Base-by-base conservation (phyloP, 2,329 filamentous ascomycete genomes). In the Cladophialophora psammophila region DNA sequence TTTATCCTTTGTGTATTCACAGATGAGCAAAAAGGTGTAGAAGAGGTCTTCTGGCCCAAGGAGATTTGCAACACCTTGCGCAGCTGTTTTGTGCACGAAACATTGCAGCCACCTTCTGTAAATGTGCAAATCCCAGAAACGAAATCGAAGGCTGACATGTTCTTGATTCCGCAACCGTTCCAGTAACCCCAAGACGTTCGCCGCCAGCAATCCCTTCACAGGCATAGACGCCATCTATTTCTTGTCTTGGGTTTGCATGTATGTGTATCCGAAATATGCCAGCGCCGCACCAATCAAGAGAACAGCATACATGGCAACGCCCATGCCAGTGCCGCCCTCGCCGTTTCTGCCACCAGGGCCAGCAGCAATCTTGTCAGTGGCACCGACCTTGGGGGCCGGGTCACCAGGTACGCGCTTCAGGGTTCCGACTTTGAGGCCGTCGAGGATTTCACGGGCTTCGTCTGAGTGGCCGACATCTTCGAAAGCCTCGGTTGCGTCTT, bases 401-500 rank as follows among this genome's bases (percentile, higher is more conserved):
- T 97, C 93, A 76, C 92, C 92, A 74, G 96, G 92, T 85, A 87
- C 79, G 80, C 92, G 88, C 89, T 96, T 96, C 79, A 97, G 81
- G 42, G 78, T 85, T 72, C 92, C 94, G 73, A 95, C 86, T 60
- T 89, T 81, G 72, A 96, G 84, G 76, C 88, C 87, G 36, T 91
- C 89, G 65, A 99, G 89, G 73, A 96, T 94, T 85, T 98, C 94
- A 73, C 95, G 91, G 73, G 95, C 95, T 86, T 99, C 95, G 81
- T 99, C 95, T 76, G 92, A 96, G 90, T 99, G 95, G 78, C 95
- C 95, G 77, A 99, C 95, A 82, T 99, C 95, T 85, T 99, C 95
- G 79, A 99, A 99, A 69, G 95, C 94, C 84, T 98, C 95, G 75
- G 94, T 97, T 76, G 92, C 91, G 81, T 99, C 95, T 84, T 97